Evolutionary conservation across 331 rosid species (phyloP).

Genomic region (Malus hybrid): DNA sequence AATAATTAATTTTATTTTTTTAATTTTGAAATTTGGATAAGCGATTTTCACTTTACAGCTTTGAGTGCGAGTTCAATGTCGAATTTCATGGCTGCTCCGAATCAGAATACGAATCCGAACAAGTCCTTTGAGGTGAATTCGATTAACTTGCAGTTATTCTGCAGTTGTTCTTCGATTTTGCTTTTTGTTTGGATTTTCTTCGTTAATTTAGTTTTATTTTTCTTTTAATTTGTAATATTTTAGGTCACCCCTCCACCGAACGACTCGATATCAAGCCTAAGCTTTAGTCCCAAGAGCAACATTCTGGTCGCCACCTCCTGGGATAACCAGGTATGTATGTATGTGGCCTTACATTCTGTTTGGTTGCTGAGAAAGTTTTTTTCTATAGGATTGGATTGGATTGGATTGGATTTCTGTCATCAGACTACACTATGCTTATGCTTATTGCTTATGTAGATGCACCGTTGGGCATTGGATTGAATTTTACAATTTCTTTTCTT

Average conservation of each 20-base stretch:
- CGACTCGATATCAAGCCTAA: slow-evolving; percentile 70
- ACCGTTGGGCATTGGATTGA: not conserved
- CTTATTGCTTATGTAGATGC: not conserved
- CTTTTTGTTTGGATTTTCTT: not conserved
- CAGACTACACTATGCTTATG: not conserved
- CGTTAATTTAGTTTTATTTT: not conserved
- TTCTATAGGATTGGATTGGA: not conserved
- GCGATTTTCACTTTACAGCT: not conserved
- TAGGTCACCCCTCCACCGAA: slow-evolving; percentile 60
- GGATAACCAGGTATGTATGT: slow-evolving; percentile 73
- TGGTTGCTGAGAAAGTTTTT: not conserved
- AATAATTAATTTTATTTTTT: too few relatives aligned
- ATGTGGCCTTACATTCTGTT: not conserved
- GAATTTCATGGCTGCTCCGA: slow-evolving; percentile 30
- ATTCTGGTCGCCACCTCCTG: slow-evolving; percentile 75
- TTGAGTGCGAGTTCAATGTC: slow-evolving; percentile 28
- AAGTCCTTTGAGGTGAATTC: slow-evolving; percentile 51
- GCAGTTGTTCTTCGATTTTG: not conserved
- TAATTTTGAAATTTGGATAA: not conserved
- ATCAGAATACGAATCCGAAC: slow-evolving; percentile 46
- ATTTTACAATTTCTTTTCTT: not conserved
- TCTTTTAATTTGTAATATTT: not conserved
- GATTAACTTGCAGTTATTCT: not conserved
- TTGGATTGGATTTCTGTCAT: not conserved
- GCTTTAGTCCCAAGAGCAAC: slow-evolving; percentile 80